phyloP scores from a whole-genome alignment of 345 rosid species.

The Citrus sp. region DNA sequence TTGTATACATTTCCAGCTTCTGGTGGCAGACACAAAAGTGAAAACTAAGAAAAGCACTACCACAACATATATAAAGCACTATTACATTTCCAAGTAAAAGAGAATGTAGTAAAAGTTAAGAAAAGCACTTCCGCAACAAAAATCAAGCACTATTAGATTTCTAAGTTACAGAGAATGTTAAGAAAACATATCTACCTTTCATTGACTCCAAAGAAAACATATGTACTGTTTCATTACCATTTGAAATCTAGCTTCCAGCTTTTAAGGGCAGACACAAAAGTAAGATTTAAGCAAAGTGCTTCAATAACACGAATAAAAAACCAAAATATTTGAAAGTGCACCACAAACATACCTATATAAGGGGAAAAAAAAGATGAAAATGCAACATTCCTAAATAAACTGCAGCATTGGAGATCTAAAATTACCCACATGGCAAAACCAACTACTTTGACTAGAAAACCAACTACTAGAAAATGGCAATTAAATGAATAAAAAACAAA shows the following conservation, averaged over 20 bases:
- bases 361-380: neutral
- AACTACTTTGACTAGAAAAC: neutral
- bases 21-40: constrained; percentile 1
- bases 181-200: neutral
- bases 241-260: constrained; percentile 1
- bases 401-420: neutral
- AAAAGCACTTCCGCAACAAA: neutral
- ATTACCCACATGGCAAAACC: neutral
- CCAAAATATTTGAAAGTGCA: neutral
- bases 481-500: neutral
- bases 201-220: constrained; percentile 2
- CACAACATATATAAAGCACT: neutral
- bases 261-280: constrained; percentile 21
- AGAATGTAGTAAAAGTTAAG: neutral
- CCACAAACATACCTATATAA: neutral
- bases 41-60: constrained; percentile 5
- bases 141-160: neutral
- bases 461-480: neutral
- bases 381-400: neutral
- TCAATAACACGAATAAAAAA: neutral
- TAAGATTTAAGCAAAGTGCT: constrained; percentile 2
- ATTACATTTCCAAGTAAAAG: constrained; percentile 3
- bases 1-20: neutral
- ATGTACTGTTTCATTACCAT: constrained; percentile 21
- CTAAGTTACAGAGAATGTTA: constrained; percentile 1